Conservation (phyloP, 148 eudicot genomes). For the Oxyria digyna region DNA sequence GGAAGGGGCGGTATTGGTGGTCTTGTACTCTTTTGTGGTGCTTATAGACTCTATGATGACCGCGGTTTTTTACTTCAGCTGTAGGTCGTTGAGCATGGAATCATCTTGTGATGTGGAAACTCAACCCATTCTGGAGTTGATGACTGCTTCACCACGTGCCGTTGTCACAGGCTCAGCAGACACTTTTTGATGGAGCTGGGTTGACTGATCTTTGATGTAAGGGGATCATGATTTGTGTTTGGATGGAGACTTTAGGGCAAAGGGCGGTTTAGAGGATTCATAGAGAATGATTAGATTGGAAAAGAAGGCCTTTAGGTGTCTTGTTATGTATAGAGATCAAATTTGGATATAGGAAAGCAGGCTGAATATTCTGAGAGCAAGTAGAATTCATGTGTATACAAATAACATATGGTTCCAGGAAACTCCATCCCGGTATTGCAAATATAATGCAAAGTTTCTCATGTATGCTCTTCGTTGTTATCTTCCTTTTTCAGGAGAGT, state of each 20-base stretch:
- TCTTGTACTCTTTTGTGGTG: conserved; percentile 79
- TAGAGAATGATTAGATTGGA: not conserved
- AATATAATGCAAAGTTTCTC: not conserved
- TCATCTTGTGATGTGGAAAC: conserved; percentile 37
- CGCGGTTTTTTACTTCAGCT: conserved; percentile 81
- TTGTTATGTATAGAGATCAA: not conserved
- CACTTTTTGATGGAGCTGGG: not conserved
- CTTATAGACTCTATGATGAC: conserved; percentile 88
- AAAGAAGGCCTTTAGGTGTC: not conserved
- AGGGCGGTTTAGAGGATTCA: not conserved
- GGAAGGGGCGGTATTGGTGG: conserved; percentile 91
- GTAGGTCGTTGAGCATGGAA: conserved; percentile 63
- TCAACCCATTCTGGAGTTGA: conserved; percentile 55
- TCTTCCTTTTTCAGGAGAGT: not conserved
- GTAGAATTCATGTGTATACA: not conserved
- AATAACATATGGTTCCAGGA: not conserved
- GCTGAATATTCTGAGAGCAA: not conserved
- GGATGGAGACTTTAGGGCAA: not conserved
- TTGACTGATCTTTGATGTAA: not conserved
- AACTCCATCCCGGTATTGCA: not conserved
- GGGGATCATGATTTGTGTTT: not conserved
- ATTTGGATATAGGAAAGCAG: not conserved
- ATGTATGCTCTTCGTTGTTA: not conserved
- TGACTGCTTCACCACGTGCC: conserved; percentile 18
- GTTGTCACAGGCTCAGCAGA: not conserved